Evolutionary conservation across 1,139 yeast genomes (phyloP).

Genomic region (Protomyces macrosporus): DNA sequence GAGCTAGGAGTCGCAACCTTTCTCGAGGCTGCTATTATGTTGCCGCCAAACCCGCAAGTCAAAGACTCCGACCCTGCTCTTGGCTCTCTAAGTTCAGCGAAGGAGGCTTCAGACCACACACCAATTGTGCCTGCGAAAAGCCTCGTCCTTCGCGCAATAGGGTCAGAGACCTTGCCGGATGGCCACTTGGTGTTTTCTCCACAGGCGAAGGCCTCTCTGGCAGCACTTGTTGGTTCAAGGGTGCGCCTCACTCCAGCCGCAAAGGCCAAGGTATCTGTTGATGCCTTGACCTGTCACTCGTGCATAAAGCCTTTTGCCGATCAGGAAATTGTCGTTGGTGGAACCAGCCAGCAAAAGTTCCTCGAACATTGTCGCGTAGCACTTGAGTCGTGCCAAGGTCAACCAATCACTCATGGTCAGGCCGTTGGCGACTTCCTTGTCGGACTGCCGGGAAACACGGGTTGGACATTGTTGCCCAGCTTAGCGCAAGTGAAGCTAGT

Average conservation of each 20-base stretch:
- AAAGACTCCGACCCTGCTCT: slow-evolving; percentile 33
- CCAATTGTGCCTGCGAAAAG: slow-evolving; percentile 36
- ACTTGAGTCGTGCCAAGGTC: not conserved
- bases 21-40: slow-evolving; percentile 46
- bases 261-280: slow-evolving; percentile 42
- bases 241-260: slow-evolving; percentile 52
- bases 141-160: slow-evolving; percentile 53
- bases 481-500: not conserved
- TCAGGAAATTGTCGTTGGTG: slow-evolving; percentile 34
- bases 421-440: slow-evolving; percentile 1
- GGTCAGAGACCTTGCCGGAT: slow-evolving; percentile 41
- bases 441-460: not conserved
- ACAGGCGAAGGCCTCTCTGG: slow-evolving; percentile 47
- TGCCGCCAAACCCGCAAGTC: slow-evolving; percentile 36
- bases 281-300: slow-evolving; percentile 46
- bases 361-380: not conserved
- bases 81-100: slow-evolving; percentile 41
- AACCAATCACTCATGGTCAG: slow-evolving; percentile 20
- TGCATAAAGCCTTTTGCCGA: slow-evolving; percentile 44
- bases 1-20: slow-evolving; percentile 43
- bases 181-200: slow-evolving; percentile 55
- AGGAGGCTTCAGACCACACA: slow-evolving; percentile 32
- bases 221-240: slow-evolving; percentile 55
- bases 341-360: slow-evolving; percentile 7
- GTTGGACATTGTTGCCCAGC: slow-evolving; percentile 6